These are phyloP conservation scores for Paecilomyces fulvus DNA, from an alignment of 2,329 filamentous ascomycete species.

Conservation along the genomic window DNA sequence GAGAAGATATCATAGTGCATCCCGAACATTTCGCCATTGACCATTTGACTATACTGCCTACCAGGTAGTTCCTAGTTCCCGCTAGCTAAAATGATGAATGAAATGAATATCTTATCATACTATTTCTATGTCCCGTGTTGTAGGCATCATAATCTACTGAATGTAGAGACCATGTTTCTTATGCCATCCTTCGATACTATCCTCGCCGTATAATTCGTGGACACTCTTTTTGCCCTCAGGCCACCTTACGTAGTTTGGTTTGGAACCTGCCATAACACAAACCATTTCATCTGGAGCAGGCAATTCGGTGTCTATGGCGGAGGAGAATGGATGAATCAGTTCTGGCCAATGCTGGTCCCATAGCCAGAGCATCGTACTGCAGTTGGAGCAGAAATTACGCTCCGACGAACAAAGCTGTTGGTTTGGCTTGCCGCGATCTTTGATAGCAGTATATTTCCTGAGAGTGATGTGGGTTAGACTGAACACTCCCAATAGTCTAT, in stretches of 20 bases:
- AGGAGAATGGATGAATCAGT: conserved; percentile 42
- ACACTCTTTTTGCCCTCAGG: conserved; percentile 40
- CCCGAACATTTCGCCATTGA: background rate
- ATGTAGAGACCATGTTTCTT: conserved; percentile 33
- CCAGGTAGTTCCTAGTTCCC: background rate
- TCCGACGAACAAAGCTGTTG: conserved; percentile 34
- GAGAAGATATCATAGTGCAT: background rate
- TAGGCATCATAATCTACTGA: conserved; percentile 12
- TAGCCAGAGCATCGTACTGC: conserved; percentile 41
- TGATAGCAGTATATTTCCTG: conserved; percentile 39
- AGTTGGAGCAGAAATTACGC: conserved; percentile 41
- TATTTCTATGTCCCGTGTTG: background rate
- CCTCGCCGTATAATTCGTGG: conserved; percentile 27
- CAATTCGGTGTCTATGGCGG: conserved; percentile 41
- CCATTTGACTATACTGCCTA: background rate
- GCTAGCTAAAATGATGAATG: background rate
- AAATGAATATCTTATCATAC: background rate
- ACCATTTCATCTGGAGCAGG: conserved; percentile 40
- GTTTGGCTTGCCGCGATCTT: conserved; percentile 33
- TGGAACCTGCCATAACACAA: conserved; percentile 36
- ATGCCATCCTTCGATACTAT: conserved; percentile 40
- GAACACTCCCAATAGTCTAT: background rate
- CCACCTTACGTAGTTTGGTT: conserved; percentile 40
- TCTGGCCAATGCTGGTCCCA: conserved; percentile 42
- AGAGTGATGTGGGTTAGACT: background rate